Conservation (phyloP, 2,329 filamentous ascomycete species). For the Aspergillus uvarum region DNA sequence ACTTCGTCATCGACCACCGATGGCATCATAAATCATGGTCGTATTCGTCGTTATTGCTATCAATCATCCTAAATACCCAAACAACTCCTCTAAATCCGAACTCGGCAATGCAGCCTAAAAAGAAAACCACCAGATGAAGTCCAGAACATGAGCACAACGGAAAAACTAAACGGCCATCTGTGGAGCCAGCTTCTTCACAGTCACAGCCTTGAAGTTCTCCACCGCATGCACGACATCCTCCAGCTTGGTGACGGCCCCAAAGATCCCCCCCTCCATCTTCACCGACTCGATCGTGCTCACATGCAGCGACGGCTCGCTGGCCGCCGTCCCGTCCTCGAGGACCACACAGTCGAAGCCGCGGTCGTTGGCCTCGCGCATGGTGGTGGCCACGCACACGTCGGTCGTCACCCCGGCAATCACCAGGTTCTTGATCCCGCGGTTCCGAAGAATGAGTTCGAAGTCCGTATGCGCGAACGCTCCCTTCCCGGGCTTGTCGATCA, state of each 20-base stretch:
- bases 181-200: conserved; percentile 45
- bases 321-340: conserved; percentile 51
- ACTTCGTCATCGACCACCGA: too few relatives aligned
- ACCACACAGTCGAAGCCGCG: conserved; percentile 56
- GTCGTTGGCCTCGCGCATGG: conserved; percentile 58
- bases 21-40: conserved; percentile 4
- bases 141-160: not conserved
- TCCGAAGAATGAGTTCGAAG: conserved; percentile 52
- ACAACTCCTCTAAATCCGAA: not conserved
- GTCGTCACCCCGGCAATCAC: conserved; percentile 57
- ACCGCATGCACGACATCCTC: conserved; percentile 43
- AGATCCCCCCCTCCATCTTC: conserved; percentile 50
- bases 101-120: not conserved
- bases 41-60: not conserved
- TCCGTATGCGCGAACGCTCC: conserved; percentile 57
- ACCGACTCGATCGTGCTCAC: conserved; percentile 44
- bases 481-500: conserved; percentile 57
- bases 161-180: conserved; percentile 34
- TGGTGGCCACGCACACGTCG: conserved; percentile 57
- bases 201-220: conserved; percentile 43
- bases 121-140: not conserved
- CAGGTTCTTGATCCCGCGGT: conserved; percentile 54
- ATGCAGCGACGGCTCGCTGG: conserved; percentile 44
- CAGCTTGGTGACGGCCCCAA: conserved; percentile 41
- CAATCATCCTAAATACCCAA: not conserved